A percentile compares a stretch with the other conserved stretches of the same genome.
These are phyloP conservation scores for Mucor indicus DNA, from an alignment of 371 early-diverging fungal species.

Conservation along the genomic window DNA sequence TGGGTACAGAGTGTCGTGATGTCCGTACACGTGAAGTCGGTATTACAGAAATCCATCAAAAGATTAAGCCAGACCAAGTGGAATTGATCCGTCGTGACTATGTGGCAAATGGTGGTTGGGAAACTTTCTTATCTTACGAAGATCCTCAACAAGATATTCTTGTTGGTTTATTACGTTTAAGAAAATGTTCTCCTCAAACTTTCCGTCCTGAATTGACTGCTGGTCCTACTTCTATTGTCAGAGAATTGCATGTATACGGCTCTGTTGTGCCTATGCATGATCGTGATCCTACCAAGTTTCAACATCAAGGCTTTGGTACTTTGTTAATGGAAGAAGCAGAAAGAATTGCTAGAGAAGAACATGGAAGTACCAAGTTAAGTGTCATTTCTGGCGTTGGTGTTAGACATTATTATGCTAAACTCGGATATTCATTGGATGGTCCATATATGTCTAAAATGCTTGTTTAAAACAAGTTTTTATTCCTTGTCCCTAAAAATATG, in stretches of 20 bases:
- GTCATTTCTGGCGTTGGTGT: constrained; percentile 99
- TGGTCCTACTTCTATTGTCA: constrained; percentile 90
- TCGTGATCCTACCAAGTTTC: constrained; percentile 97
- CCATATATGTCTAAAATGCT: constrained; percentile 96
- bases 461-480: constrained; percentile 4
- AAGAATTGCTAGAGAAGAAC: constrained; percentile 98
- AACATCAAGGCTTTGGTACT: constrained; percentile 99
- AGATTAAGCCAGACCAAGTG: constrained; percentile 92
- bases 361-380: constrained; percentile 93
- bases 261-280: constrained; percentile 96
- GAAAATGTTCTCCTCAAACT: constrained; percentile 91
- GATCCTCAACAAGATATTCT: constrained; percentile 98
- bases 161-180: constrained; percentile 94
- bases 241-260: constrained; percentile 99
- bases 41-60: constrained; percentile 98
- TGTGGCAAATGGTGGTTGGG: constrained; percentile 99
- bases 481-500: neutral
- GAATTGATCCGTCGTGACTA: constrained; percentile 99
- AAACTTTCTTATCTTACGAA: constrained; percentile 99
- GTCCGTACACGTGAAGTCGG: constrained; percentile 99
- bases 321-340: constrained; percentile 99
- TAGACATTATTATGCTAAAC: constrained; percentile 97
- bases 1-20: constrained; percentile 97
- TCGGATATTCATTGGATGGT: constrained; percentile 98
- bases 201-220: constrained; percentile 93